Evolutionary conservation across 352 stramenopile genomes (phyloP).

Genomic region (Saprolegnia parasitica): DNA sequence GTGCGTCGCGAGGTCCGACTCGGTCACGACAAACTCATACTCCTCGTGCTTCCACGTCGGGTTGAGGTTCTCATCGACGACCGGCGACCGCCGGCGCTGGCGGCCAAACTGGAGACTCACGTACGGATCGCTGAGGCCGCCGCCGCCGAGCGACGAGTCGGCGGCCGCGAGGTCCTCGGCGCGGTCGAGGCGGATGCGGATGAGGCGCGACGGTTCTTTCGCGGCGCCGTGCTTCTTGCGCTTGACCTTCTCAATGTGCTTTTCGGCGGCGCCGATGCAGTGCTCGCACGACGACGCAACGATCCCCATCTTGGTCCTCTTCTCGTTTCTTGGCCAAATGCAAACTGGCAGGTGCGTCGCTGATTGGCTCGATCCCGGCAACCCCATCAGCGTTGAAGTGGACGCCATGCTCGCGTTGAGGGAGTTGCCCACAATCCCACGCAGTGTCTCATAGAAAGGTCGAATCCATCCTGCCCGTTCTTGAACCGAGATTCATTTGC

Average conservation of each 20-base stretch:
- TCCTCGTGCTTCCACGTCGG: constrained; percentile 28
- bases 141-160: constrained; percentile 1
- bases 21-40: constrained; percentile 23
- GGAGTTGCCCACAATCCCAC: too few relatives aligned
- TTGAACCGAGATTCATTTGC: too few relatives aligned
- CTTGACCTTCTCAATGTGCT: neutral
- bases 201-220: constrained; percentile 15
- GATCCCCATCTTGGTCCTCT: neutral
- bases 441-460: too few relatives aligned
- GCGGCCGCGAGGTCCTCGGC: constrained; percentile 6
- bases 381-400: neutral
- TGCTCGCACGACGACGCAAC: neutral
- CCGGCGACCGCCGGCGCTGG: constrained; percentile 19
- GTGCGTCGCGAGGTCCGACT: constrained; percentile 5
- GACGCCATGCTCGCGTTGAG: too few relatives aligned
- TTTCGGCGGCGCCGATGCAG: neutral
- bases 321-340: neutral
- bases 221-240: neutral
- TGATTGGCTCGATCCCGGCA: neutral
- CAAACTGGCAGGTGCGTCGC: neutral
- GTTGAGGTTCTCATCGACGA: constrained; percentile 24
- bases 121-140: constrained; percentile 24
- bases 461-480: too few relatives aligned
- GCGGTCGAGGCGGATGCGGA: constrained; percentile 20
- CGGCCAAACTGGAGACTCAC: constrained; percentile 25